Evolutionary conservation across 257 asterid genomes (phyloP), one percentile per base, ranked within the genome.

Genomic region (Schizonepeta tenuifolia): DNA sequence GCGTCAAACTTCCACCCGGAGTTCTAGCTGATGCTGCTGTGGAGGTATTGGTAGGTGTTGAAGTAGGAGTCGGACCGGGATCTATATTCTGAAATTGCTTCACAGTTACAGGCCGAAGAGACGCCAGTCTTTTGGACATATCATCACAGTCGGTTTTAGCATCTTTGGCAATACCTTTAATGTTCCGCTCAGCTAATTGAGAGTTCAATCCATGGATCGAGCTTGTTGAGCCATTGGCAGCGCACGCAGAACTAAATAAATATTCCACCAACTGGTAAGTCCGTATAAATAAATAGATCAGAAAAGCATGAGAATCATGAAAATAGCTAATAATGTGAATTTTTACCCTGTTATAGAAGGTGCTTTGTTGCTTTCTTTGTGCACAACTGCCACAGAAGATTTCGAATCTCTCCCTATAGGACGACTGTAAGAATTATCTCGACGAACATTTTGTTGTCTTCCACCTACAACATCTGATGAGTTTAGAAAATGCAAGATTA

Each of bases 61-160:
- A 51, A 8, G 85, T 21, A 62, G 87, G 87, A 26, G 85, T 84
- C 11, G 85, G 89, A 56, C 83, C 83, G 57, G 84, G 89, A 63
- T 73, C 75, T 67, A 62, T 13, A 47, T 31, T 64, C 7, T 49
- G 57, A 68, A 36, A 20, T 63, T 77, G 78, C 51, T 83, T 70
- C 35, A 75, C 64, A 12, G 59, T 61, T 51, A 67, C 71, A 41
- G 53, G 31, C 15, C 67, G 74, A 28, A 81, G 15, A 81, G 76
- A 67, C 38, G 84, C 72, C 64, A 60, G 51, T 70, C 53, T 69
- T 54, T 66, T 74, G 5, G 65, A 72, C 75, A 65, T 75, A 20
- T 35, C 70, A 63, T 43, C 20, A 31, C 51, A 68, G 47, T 73
- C 69, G 49, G 72, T 54, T 15, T 73, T 69, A 41, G 55, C 17